Base-by-base conservation (phyloP, 768 basidiomycete genomes). In the Lepiota brunneoincarnata region DNA sequence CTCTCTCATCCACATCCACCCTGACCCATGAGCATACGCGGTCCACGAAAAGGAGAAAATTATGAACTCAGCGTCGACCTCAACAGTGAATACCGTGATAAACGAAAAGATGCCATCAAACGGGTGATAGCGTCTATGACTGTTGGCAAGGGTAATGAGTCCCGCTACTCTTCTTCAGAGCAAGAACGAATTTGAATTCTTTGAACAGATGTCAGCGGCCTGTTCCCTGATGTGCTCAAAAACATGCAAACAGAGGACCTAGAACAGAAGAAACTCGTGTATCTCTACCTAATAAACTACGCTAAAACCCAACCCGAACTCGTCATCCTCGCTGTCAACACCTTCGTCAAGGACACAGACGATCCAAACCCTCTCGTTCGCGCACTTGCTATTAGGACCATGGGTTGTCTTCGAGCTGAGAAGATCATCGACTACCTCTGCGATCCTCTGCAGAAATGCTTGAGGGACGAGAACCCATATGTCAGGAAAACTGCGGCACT, bases 191-290 rank as follows among this genome's bases (percentile, higher is more conserved):
- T 51, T 55, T 38, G 40, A 45, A 49, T 37, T 34, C 7, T 20
- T 39, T 5, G 14, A n/a, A 23, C 38, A 90, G 89, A 93, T 71
- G 90, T 93, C 72, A 89, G 88, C 64, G 94, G 95, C 18, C 83
- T 98, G 60, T 98, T 98, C 67, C 95, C 96, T 6, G 93, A 98
- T 72, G 96, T 98, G 26, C 85, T 99, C 65, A 97, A 97, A 81
- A 98, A 98, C 72, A 97, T 94, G 95, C 96, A 98, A 74, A 98
- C 97, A 21, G 96, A 99, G 48, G 96, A 98, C 69, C 82, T 99
- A 50, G 97, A 99, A 70, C 97, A 98, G 75, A 99, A 98, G 84
- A 98, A 99, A 72, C 89, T 99, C 31, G 97, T 98, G n/a, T 98
- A 97, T 64, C 82, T 97, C 20, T 98, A 98, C 70, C 85, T 99